Evolutionary conservation across 169 alveolate genomes (phyloP).

Genomic region (Cyclospora cayetanensis): DNA sequence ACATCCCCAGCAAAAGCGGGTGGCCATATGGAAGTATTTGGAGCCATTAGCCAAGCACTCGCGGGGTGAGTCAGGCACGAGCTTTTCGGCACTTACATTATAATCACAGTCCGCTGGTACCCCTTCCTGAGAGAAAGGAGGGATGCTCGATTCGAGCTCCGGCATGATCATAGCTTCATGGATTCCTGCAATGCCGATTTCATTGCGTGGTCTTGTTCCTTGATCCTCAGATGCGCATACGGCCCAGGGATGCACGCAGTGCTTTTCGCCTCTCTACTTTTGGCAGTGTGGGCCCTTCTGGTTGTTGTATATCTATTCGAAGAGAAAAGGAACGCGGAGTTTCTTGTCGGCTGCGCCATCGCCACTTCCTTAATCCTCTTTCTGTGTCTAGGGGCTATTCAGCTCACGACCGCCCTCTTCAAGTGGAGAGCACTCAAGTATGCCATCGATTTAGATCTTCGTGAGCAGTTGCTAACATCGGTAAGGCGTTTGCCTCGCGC

Average conservation of each 20-base stretch:
- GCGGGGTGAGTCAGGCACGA: not conserved
- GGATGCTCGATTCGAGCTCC: too few relatives aligned
- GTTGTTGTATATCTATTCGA: constrained; percentile 12
- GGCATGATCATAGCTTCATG: too few relatives aligned
- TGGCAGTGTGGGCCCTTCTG: constrained; percentile 38
- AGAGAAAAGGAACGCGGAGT: not conserved
- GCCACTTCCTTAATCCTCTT: constrained; percentile 17
- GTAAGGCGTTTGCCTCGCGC: too few relatives aligned
- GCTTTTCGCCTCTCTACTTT: not conserved
- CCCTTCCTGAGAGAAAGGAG: too few relatives aligned
- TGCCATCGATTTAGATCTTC: constrained; percentile 29
- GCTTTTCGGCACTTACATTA: not conserved
- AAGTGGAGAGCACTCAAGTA: constrained; percentile 49
- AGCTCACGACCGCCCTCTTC: constrained; percentile 15
- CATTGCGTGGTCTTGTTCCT: not conserved
- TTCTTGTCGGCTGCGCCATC: constrained; percentile 1
- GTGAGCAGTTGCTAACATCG: not conserved
- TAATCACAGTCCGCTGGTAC: too few relatives aligned
- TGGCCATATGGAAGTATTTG: not conserved
- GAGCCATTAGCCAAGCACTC: constrained; percentile 5
- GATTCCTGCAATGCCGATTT: too few relatives aligned
- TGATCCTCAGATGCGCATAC: constrained; percentile 27
- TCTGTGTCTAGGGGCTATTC: constrained; percentile 14
- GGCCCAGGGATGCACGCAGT: constrained; percentile 20
- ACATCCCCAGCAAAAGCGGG: not conserved